These are phyloP conservation scores for Potentilla sterilis DNA, from an alignment of 306 rosid species.

Conservation along the genomic window DNA sequence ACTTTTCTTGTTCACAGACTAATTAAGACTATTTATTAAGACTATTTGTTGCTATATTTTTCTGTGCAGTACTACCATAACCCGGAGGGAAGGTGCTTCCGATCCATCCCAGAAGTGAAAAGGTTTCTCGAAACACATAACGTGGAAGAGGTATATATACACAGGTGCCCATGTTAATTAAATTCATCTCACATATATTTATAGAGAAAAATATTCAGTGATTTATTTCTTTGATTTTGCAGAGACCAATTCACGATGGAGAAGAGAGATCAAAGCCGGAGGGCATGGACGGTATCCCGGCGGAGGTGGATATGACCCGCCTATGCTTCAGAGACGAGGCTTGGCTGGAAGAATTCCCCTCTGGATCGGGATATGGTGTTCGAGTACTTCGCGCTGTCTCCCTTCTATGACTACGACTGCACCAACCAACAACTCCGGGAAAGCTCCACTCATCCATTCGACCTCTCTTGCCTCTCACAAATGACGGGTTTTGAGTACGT, in stretches of 20 bases:
- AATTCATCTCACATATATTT: not conserved
- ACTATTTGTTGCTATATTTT: not conserved
- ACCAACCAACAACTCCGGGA: not conserved
- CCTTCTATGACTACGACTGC: not conserved
- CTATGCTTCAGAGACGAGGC: not conserved
- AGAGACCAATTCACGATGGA: not conserved
- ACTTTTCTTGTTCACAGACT: not conserved
- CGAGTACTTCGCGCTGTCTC: not conserved
- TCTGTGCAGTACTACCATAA: not conserved
- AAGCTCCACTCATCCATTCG: not conserved
- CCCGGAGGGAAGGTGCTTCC: not conserved
- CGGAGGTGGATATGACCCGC: not conserved
- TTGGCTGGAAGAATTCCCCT: not conserved
- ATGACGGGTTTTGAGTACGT: not conserved
- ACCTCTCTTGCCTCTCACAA: not conserved
- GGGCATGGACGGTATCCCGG: not conserved
- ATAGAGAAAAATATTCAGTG: not conserved
- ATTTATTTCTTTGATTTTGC: not conserved
- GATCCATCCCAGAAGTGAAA: not conserved
- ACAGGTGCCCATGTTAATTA: not conserved
- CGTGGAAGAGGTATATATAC: not conserved
- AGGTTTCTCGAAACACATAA: not conserved
- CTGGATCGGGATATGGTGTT: not conserved
- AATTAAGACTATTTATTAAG: not conserved
- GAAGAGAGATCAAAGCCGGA: not conserved